Percentiles rank a stretch among this genome's conserved stretches.
Evolutionary conservation across 352 stramenopile species (phyloP).

Genomic region (Globisporangium middletonii): DNA sequence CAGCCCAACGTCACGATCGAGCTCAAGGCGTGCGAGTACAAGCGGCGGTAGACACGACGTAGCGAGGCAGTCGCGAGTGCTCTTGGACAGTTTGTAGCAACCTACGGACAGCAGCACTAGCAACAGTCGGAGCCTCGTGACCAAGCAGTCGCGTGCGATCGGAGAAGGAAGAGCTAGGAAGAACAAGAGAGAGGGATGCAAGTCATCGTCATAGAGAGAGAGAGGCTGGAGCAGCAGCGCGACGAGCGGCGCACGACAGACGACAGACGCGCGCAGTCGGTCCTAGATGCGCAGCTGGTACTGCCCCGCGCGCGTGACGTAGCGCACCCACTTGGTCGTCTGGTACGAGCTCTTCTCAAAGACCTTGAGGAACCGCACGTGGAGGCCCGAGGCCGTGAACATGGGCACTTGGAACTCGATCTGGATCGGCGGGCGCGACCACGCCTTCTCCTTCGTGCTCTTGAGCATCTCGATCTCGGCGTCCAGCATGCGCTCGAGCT

Average conservation of each 20-base stretch:
- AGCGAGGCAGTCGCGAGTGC: no score
- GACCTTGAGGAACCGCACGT: slow-evolving; percentile 98
- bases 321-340: slow-evolving; percentile 98
- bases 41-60: slow-evolving; percentile 42
- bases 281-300: slow-evolving; percentile 97
- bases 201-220: neutral
- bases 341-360: slow-evolving; percentile 98
- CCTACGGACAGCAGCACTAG: neutral
- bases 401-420: slow-evolving; percentile 98
- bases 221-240: neutral
- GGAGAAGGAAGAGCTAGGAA: neutral
- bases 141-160: no score
- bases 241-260: neutral
- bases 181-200: neutral
- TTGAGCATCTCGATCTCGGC: slow-evolving; percentile 97
- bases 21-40: slow-evolving; percentile 85
- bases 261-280: neutral
- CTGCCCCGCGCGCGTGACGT: slow-evolving; percentile 96
- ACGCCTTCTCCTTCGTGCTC: slow-evolving; percentile 94
- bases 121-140: neutral
- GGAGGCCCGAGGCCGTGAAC: slow-evolving; percentile 96
- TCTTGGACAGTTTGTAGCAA: no score
- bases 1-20: slow-evolving; percentile 50
- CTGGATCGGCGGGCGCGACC: slow-evolving; percentile 95
- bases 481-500: slow-evolving; percentile 92